Base-by-base conservation (phyloP, 2,329 filamentous ascomycete genomes). In the Aspergillaceae sp. region DNA sequence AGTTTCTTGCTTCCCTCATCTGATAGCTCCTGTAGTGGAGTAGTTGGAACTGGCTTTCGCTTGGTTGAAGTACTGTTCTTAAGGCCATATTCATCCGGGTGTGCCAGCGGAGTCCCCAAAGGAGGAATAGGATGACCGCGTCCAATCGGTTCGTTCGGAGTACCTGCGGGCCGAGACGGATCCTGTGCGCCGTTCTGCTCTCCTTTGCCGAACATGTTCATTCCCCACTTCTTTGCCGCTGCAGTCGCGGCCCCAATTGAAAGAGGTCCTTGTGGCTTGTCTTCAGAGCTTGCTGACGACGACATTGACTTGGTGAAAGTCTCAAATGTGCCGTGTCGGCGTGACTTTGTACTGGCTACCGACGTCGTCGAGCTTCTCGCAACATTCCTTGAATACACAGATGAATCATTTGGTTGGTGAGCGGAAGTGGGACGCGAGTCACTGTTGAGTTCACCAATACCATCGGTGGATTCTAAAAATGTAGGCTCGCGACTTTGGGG, bases 111-210 rank as follows among this genome's bases (percentile, higher is more conserved):
- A 40, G 78, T 82, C 2, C 88, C 89, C 2, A 85, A 86, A 6
- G 88, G 87, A 41, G 87, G 88, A 11, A 94, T 71, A 1, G 88
- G 88, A 55, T 85, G 83, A 0, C 88, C 88, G 35, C 88, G 78
- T 1, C 89, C 89, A 72, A 94, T 88, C 2, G 88, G 88, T 56
- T 87, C 79, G 52, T 68, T 77, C 53, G 67, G 80, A 64, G 50
- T 79, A 40, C 63, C 65, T 5, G 67, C 61, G 48, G 61, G 54
- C 33, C 60, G 55, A 41, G 63, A 61, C 4, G 62, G 63, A 28
- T 74, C 73, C 9, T 64, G 66, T 8, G 70, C 66, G 3, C 61
- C 62, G 32, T 60, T 69, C 33, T 57, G 50, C n/a, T 73, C 65
- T 29, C 55, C 58, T 54, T 66, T 71, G 33, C 63, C 66, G 41